These are phyloP conservation scores for Pseudogymnoascus sp. DNA, from an alignment of 2,329 filamentous ascomycete species.

Conservation along the genomic window DNA sequence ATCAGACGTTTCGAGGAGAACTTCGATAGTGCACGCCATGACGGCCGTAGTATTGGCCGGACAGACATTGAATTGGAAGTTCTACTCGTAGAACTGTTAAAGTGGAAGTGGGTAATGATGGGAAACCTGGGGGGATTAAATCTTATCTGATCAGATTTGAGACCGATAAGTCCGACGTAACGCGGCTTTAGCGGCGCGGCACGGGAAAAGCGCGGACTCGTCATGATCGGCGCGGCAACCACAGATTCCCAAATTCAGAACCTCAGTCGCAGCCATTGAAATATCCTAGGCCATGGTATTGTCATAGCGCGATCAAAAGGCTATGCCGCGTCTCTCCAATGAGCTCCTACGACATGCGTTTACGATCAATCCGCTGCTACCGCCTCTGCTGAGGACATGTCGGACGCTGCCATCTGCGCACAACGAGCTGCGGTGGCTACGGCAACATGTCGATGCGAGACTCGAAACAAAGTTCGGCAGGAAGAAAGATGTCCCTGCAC, in stretches of 20 bases:
- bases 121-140: neutral
- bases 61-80: neutral
- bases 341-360: conserved; percentile 48
- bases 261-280: neutral
- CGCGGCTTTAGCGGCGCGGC: neutral
- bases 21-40: conserved; percentile 18
- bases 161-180: neutral
- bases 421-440: conserved; percentile 69
- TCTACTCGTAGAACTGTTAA: neutral
- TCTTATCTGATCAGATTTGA: neutral
- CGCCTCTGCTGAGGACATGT: conserved; percentile 56
- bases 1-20: conserved; percentile 16
- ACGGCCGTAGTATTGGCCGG: conserved; percentile 19
- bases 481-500: conserved; percentile 16
- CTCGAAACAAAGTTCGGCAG: conserved; percentile 12
- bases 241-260: neutral
- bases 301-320: neutral
- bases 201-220: neutral
- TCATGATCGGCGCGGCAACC: neutral
- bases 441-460: conserved; percentile 44
- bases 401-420: conserved; percentile 55
- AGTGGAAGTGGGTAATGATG: neutral
- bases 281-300: neutral
- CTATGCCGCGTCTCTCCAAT: conserved; percentile 58
- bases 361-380: conserved; percentile 47